Conservation (phyloP, 1,139 yeast genomes). For the Nakaseomyces glabratus region DNA sequence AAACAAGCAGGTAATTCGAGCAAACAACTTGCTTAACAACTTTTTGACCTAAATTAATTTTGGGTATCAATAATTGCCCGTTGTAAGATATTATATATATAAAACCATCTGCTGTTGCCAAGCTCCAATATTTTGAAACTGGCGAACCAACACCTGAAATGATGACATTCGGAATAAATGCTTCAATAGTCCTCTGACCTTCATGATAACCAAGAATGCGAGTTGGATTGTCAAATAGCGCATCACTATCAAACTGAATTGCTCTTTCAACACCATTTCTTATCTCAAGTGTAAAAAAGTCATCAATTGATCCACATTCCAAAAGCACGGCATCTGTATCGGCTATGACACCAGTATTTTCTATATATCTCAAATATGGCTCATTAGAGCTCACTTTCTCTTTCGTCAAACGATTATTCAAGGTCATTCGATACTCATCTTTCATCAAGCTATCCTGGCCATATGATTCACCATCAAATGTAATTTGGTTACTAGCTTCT, state of each 20-base stretch:
- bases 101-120: slow-evolving; percentile 29
- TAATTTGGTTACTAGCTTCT: slow-evolving; percentile 27
- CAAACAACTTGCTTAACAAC: slow-evolving; percentile 21
- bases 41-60: slow-evolving; percentile 28
- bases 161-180: slow-evolving; percentile 43
- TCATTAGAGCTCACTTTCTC: slow-evolving; percentile 28
- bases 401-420: slow-evolving; percentile 22
- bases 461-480: slow-evolving; percentile 34
- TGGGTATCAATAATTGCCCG: slow-evolving; percentile 25
- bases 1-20: slow-evolving; percentile 17
- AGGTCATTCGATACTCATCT: slow-evolving; percentile 27
- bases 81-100: slow-evolving; percentile 19
- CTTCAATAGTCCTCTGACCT: slow-evolving; percentile 39
- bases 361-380: slow-evolving; percentile 24
- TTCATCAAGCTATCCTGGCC: slow-evolving; percentile 30
- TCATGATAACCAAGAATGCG: slow-evolving; percentile 36
- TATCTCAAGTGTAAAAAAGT: slow-evolving; percentile 35
- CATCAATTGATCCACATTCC: slow-evolving; percentile 22
- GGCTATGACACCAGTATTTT: slow-evolving; percentile 23
- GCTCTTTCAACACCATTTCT: slow-evolving; percentile 37
- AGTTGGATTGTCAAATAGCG: slow-evolving; percentile 41
- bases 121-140: slow-evolving; percentile 23
- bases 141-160: slow-evolving; percentile 32
- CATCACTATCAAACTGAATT: slow-evolving; percentile 28
- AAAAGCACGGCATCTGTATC: slow-evolving; percentile 29